Base-by-base conservation (phyloP, 2,329 filamentous ascomycete species). In the Phaeophleospora eucalypticola region DNA sequence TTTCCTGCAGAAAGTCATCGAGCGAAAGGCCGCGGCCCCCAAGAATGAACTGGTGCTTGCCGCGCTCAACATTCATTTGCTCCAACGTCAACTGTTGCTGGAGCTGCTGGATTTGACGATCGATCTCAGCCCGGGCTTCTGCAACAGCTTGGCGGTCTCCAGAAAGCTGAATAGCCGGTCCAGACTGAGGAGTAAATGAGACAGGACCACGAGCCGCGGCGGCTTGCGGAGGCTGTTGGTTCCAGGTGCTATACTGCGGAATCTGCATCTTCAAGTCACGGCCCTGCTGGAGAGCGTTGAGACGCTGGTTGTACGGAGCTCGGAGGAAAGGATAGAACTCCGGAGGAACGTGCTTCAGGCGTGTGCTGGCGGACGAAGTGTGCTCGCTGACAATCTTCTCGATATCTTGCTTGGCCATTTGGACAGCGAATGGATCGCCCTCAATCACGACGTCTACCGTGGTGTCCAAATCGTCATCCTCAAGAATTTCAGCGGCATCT, bases 321-420 rank as follows among this genome's bases (percentile, higher is more conserved):
- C 89, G 85, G 67, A 98, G 84, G 74, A 98, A 98, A 43, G 91
- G 91, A 70, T 93, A 98, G 69, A 93, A 94, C 65, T 95, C 89
- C 19, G 89, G 81, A 6, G 93, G 90, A 49, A 98, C 85, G 40
- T 84, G 83, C 68, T 84, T 88, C 56, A 98, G 71, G 59, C 87
- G 88, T 47, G 89, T 78, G 70, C 81, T 93, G 63, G 90, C 80
- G 58, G 85, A 91, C 45, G 88, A 85, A 43, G 87, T 83, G 52
- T 89, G 84, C 69, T 96, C 89, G 59, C 85, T 86, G 46, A 88
- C 89, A 65, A 97, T 96, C 61, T 84, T 85, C 61, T 88, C 78
- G 60, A 98, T 93, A 59, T 88, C 85, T 47, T 87, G 82, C 51
- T 83, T 83, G 46, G 93, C 93, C 68, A 89, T 82, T 55, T 87